Base-by-base conservation (phyloP, 768 basidiomycete genomes). In the Glaciozyma antarctica region DNA sequence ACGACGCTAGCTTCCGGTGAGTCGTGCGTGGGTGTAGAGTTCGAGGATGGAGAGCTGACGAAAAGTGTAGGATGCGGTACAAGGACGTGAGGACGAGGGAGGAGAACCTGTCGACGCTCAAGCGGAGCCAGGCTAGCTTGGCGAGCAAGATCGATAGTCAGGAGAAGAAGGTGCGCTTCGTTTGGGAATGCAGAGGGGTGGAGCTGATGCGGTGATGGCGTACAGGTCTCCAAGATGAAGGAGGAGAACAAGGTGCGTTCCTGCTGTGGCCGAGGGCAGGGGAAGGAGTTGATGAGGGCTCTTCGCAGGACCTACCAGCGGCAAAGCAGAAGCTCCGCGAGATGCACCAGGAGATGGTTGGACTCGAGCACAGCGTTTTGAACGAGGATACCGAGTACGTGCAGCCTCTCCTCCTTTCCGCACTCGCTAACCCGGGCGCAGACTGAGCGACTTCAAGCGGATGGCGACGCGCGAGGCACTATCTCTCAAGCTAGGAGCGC, bases 391-490 rank as follows among this genome's bases (percentile, higher is more conserved):
- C 71, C 5, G 34, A 64, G 68, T 66, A 21, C 49, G 64, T 26
- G 7, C 8, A 1, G 45, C 17, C 5, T 43, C 43, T n/a, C 5
- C 34, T 28, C 24, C 5, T 3, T n/a, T 19, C 24, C 30, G 3
- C 3, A 15, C 16, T 8, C n/a, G 5, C 24, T 21, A 28, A 0
- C 24, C 9, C 7, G 19, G 21, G 22, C 68, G 74, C 57, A 76
- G 74, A 28, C 66, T 80, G 22, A 75, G 77, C 19, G 79, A 79
- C 63, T 77, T 77, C 73, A 79, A 79, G 73, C 73, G 79, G 44
- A 70, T 75, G 66, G 71, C 74, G 0, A 70, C 76, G 7, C 75
- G 77, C 30, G 76, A 77, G 56, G 79, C 78, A 0, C 67, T 80
- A 32, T 68, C 68, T 6, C 72, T 77, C 71, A 79, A 80, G 67